Conservation (phyloP, 1,284 basidiomycete genomes). For the Malassezia sympodialis region DNA sequence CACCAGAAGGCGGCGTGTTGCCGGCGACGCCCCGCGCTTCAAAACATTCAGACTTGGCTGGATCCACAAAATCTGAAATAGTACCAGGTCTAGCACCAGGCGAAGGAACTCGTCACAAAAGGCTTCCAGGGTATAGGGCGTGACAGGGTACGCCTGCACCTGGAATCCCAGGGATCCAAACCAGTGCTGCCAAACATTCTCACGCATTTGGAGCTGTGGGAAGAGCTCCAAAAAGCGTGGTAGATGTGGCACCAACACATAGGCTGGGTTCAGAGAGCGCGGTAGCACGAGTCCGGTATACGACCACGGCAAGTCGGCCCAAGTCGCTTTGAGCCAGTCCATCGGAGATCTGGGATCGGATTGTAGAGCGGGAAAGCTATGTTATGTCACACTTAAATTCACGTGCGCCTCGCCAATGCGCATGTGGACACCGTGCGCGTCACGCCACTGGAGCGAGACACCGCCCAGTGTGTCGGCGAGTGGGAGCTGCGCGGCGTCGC, state of each 20-base stretch:
- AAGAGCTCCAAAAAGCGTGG: constrained; percentile 4
- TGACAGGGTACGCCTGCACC: not conserved
- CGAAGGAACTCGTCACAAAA: not conserved
- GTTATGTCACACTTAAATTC: constrained; percentile 28
- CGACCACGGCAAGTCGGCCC: not conserved
- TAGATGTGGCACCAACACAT: not conserved
- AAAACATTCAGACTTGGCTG: no score
- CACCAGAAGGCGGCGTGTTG: not conserved
- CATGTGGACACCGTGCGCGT: constrained; percentile 30
- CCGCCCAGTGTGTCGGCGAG: constrained; percentile 2
- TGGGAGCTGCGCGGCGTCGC: constrained; percentile 14
- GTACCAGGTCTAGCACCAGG: not conserved
- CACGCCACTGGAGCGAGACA: constrained; percentile 35
- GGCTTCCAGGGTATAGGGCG: not conserved
- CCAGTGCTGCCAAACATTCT: not conserved
- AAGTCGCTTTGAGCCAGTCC: not conserved
- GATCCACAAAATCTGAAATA: not conserved
- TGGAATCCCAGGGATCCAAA: not conserved
- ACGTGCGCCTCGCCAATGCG: constrained; percentile 32
- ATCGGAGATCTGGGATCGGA: not conserved
- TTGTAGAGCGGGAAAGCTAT: no score
- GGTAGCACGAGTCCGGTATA: not conserved
- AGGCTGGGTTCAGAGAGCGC: not conserved
- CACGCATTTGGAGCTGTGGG: not conserved
- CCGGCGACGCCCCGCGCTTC: no score